phyloP scores from a whole-genome alignment of 306 rosid genomes.

The Oxytropis ochrocephala region DNA sequence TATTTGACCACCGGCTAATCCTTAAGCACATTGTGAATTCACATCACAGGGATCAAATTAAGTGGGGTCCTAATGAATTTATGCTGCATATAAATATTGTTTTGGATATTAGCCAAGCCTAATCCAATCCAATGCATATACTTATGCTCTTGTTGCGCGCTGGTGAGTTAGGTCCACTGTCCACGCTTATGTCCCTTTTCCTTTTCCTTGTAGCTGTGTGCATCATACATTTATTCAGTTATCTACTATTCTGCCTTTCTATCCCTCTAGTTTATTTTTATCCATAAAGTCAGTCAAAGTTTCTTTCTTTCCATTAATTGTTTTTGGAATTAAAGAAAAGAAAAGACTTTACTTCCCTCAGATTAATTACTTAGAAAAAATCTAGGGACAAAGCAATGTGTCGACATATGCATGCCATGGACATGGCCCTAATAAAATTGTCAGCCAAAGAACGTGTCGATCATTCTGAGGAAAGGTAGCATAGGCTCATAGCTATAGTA shows the following conservation, averaged over 20 bases:
- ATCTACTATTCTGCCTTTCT: neutral
- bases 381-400: neutral
- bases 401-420: neutral
- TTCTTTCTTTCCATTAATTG: neutral
- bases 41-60: constrained; percentile 14
- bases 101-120: constrained; percentile 1
- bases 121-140: neutral
- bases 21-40: constrained; percentile 15
- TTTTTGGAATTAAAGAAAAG: neutral
- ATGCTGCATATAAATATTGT: constrained; percentile 15
- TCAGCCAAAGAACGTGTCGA: neutral
- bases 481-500: neutral
- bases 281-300: constrained; percentile 15
- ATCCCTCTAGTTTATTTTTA: neutral
- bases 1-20: neutral
- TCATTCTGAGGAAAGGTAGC: neutral
- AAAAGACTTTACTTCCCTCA: neutral
- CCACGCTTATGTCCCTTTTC: constrained; percentile 5
- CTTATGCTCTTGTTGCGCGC: neutral
- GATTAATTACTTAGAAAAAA: neutral
- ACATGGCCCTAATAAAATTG: neutral
- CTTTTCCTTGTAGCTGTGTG: neutral
- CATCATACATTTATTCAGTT: constrained; percentile 1
- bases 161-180: constrained; percentile 23
- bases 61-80: constrained; percentile 21